Evolutionary conservation across 192 early-diverging fungal species (phyloP).

Genomic region (Phycomyces nitens): DNA sequence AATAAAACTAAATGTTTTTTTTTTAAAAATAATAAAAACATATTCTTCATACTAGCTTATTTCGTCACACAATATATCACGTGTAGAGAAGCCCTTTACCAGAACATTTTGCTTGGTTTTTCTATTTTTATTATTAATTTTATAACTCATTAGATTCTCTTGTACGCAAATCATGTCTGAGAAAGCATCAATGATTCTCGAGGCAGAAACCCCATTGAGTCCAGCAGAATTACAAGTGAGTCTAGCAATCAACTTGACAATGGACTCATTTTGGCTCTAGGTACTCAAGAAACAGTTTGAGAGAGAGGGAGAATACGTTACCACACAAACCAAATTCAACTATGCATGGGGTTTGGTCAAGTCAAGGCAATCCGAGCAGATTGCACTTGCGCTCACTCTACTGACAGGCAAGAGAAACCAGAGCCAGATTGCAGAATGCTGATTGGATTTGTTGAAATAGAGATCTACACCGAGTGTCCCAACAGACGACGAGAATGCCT

Average conservation of each 20-base stretch:
- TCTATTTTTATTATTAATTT: too few relatives aligned
- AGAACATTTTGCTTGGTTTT: too few relatives aligned
- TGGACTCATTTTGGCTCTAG: conserved; percentile 22
- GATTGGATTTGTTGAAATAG: conserved; percentile 44
- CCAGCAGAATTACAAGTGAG: conserved; percentile 25
- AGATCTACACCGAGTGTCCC: conserved; percentile 82
- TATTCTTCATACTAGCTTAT: too few relatives aligned
- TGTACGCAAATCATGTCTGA: too few relatives aligned
- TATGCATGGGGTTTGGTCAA: conserved; percentile 91
- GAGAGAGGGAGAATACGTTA: conserved; percentile 59
- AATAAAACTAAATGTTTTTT: too few relatives aligned
- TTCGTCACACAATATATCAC: too few relatives aligned
- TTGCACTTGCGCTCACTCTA: conserved; percentile 73
- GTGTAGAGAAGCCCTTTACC: too few relatives aligned
- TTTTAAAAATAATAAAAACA: too few relatives aligned
- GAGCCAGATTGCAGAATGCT: too few relatives aligned
- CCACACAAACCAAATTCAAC: conserved; percentile 94
- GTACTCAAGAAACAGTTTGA: conserved; percentile 70
- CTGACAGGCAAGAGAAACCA: conserved; percentile 66
- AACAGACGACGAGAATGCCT: conserved; percentile 89
- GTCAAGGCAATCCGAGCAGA: conserved; percentile 60
- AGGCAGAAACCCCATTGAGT: conserved; percentile 24
- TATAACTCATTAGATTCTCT: too few relatives aligned
- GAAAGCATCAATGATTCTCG: conserved; percentile 12
- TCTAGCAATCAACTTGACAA: neutral